Percentiles rank a stretch among this genome's conserved stretches.
Conservation (phyloP, 2,329 filamentous ascomycete species). For the Curvularia hawaiiensis region DNA sequence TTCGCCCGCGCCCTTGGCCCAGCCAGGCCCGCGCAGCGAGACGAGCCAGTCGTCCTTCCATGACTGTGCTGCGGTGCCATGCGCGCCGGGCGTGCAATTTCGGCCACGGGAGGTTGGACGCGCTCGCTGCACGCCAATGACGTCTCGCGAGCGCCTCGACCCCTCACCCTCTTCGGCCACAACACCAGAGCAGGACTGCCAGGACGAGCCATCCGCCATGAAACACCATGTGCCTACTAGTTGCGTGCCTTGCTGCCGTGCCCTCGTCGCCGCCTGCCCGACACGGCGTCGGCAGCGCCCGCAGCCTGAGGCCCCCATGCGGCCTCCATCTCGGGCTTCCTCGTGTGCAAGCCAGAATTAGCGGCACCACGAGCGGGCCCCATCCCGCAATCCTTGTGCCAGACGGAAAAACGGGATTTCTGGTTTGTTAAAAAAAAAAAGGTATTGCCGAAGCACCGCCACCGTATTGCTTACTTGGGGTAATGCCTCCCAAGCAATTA, state of each 20-base stretch:
- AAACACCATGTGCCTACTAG: no score
- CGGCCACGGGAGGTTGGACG: slow-evolving; percentile 13
- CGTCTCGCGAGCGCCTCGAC: slow-evolving; percentile 22
- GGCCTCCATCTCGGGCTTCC: slow-evolving; percentile 15
- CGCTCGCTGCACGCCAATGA: slow-evolving; percentile 22
- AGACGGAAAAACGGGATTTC: slow-evolving; percentile 29
- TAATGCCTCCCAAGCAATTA: slow-evolving; percentile 4
- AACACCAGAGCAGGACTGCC: no score
- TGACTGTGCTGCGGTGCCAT: background rate
- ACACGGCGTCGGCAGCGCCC: background rate
- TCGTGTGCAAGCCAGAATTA: slow-evolving; percentile 18
- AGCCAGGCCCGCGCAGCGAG: background rate
- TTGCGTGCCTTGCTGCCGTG: slow-evolving; percentile 1
- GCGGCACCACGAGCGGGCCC: slow-evolving; percentile 21
- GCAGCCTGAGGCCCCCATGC: slow-evolving; percentile 3
- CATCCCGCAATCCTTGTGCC: slow-evolving; percentile 20
- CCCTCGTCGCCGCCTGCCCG: background rate
- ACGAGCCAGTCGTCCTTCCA: no score
- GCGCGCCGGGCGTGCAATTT: slow-evolving; percentile 5
- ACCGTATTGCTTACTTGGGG: slow-evolving; percentile 10
- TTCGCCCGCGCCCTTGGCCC: slow-evolving; percentile 18
- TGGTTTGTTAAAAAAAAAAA: no score
- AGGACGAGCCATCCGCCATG: no score
- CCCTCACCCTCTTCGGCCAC: slow-evolving; percentile 1
- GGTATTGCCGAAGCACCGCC: slow-evolving; percentile 22